Evolutionary conservation across 225 moss, liverwort and hornwort species (phyloP).

Genomic region (Sphagnum contortum): DNA sequence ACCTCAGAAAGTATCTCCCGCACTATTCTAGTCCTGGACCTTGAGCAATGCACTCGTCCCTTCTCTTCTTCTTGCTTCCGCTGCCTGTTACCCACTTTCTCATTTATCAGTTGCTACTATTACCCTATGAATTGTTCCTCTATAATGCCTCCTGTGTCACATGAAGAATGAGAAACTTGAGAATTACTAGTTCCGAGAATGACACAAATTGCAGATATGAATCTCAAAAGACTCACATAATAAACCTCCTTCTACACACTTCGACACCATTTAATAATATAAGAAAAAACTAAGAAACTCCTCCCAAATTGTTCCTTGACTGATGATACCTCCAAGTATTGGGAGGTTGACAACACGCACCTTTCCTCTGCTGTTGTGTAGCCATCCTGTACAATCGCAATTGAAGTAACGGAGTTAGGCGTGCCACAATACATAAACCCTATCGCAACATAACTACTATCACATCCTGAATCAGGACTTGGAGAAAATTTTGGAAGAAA

Average conservation of each 20-base stretch:
- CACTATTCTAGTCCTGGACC: slow-evolving; percentile 77
- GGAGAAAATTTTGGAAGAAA: background rate
- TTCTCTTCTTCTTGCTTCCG: slow-evolving; percentile 43
- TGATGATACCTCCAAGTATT: slow-evolving; percentile 1
- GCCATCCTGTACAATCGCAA: slow-evolving; percentile 17
- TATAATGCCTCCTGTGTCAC: background rate
- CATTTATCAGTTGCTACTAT: slow-evolving; percentile 3
- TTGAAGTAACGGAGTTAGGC: background rate
- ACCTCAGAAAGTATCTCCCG: slow-evolving; percentile 70
- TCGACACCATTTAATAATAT: slow-evolving; percentile 1
- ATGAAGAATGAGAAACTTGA: background rate
- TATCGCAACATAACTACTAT: background rate
- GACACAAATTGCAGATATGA: too few species aligned
- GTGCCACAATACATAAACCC: background rate
- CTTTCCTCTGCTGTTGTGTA: slow-evolving; percentile 34
- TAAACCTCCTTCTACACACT: background rate
- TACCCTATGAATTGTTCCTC: background rate
- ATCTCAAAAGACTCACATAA: too few species aligned
- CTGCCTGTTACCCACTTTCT: slow-evolving; percentile 33
- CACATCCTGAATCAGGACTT: background rate
- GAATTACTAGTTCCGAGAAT: too few species aligned
- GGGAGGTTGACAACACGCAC: slow-evolving; percentile 19
- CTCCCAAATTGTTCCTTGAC: background rate
- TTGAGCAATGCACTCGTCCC: slow-evolving; percentile 73
- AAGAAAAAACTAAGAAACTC: slow-evolving; percentile 3